phyloP scores from a whole-genome alignment of 495 filamentous ascomycete species.

The Arthonia radiata region DNA sequence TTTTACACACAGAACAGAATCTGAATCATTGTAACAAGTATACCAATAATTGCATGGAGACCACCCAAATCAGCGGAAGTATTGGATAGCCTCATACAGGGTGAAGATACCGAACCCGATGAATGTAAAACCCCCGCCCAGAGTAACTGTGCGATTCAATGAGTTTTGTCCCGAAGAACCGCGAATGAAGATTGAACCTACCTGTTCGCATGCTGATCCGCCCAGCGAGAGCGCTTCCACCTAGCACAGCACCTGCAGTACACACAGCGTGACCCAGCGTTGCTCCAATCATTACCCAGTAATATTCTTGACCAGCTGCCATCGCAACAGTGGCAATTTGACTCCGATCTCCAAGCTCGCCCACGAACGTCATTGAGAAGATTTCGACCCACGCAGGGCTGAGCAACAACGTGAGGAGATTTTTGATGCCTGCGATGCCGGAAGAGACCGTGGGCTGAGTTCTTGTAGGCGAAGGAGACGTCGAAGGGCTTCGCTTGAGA shows the following conservation, averaged over 20 bases:
- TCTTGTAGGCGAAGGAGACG: conserved; percentile 26
- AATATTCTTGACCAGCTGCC: conserved; percentile 95
- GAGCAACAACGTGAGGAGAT: conserved; percentile 65
- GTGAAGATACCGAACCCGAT: conserved; percentile 81
- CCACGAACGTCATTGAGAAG: conserved; percentile 95
- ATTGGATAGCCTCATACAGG: conserved; percentile 36
- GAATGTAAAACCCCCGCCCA: conserved; percentile 85
- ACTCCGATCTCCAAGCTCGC: conserved; percentile 92
- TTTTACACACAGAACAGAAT: not conserved
- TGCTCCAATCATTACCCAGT: conserved; percentile 90
- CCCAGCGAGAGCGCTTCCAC: conserved; percentile 76
- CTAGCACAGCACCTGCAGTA: conserved; percentile 80
- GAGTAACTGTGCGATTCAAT: conserved; percentile 37
- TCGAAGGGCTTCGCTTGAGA: conserved; percentile 28
- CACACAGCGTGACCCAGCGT: conserved; percentile 70
- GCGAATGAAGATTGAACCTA: conserved; percentile 26
- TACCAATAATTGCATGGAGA: not conserved
- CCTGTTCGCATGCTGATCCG: conserved; percentile 88
- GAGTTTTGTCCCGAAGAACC: conserved; percentile 7
- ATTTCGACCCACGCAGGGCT: conserved; percentile 97
- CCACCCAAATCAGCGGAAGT: not conserved
- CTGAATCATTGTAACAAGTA: not conserved
- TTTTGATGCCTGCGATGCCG: conserved; percentile 45
- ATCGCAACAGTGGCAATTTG: conserved; percentile 98
- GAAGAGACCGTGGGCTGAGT: conserved; percentile 21